A percentile compares a stretch with the other conserved stretches of the same genome.
Conservation (phyloP, 2,329 filamentous ascomycete species). For the Verticillium tricorpus region DNA sequence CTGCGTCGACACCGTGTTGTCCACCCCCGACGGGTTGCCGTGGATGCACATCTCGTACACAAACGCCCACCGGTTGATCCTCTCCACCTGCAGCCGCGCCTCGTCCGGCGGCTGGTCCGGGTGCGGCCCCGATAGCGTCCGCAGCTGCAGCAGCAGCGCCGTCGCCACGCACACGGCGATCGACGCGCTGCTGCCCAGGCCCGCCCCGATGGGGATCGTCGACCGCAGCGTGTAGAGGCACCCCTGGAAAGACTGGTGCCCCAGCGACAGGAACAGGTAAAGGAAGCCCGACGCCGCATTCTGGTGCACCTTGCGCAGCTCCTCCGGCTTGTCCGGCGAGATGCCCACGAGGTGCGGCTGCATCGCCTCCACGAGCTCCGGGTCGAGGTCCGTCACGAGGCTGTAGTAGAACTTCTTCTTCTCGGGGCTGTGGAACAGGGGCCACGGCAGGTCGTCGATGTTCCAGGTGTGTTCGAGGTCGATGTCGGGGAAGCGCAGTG, state of each 20-base stretch:
- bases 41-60: conserved; percentile 97
- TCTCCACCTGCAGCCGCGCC: conserved; percentile 83
- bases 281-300: conserved; percentile 81
- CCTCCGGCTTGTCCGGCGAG: conserved; percentile 60
- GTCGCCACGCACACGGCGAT: conserved; percentile 85
- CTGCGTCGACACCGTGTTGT: conserved; percentile 92
- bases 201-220: conserved; percentile 88
- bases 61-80: conserved; percentile 97
- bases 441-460: conserved; percentile 88
- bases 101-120: conserved; percentile 86
- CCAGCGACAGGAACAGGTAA: conserved; percentile 87
- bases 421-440: conserved; percentile 67
- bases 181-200: conserved; percentile 89
- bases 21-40: conserved; percentile 91
- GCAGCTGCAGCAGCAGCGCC: conserved; percentile 81
- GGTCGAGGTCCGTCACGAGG: conserved; percentile 76
- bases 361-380: conserved; percentile 74
- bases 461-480: conserved; percentile 88
- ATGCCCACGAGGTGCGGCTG: conserved; percentile 73
- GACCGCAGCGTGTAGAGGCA: conserved; percentile 89
- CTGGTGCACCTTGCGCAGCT: conserved; percentile 78
- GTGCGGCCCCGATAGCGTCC: conserved; percentile 84
- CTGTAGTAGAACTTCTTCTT: conserved; percentile 98
- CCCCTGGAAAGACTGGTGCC: conserved; percentile 70
- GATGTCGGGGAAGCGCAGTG: conserved; percentile 87